phyloP scores from a whole-genome alignment of 768 basidiomycete genomes.

The Amanita fuliginea region DNA sequence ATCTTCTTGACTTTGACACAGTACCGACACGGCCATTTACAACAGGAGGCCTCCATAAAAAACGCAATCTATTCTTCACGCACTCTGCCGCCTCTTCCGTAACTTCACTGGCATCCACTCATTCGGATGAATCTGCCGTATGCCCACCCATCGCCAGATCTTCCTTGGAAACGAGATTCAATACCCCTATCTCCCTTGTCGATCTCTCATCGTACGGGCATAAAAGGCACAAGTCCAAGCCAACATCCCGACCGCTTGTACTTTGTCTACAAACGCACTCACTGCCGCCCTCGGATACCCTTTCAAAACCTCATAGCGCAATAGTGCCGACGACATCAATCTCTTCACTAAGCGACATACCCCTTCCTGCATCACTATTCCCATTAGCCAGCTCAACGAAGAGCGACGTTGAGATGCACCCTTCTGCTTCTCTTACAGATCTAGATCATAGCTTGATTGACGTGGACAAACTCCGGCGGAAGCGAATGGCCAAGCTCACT shows the following conservation, averaged over 20 bases:
- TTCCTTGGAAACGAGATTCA: constrained; percentile 1
- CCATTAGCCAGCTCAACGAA: not conserved
- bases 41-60: not conserved
- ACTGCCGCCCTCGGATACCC: not conserved
- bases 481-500: constrained; percentile 36
- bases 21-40: not conserved
- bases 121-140: not conserved
- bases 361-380: not conserved
- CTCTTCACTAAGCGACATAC: not conserved
- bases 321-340: not conserved
- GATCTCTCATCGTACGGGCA: not conserved
- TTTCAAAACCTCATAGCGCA: not conserved
- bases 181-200: not conserved
- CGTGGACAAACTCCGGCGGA: constrained; percentile 13
- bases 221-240: not conserved
- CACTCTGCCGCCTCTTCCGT: not conserved
- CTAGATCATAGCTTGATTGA: not conserved
- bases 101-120: not conserved
- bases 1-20: constrained; percentile 19
- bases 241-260: not conserved
- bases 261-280: not conserved
- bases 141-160: not conserved
- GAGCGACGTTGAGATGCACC: not conserved
- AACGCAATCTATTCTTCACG: not conserved
- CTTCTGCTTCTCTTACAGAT: not conserved